phyloP scores from a whole-genome alignment of 441 rosid species.

The Theobroma grandiflorum region DNA sequence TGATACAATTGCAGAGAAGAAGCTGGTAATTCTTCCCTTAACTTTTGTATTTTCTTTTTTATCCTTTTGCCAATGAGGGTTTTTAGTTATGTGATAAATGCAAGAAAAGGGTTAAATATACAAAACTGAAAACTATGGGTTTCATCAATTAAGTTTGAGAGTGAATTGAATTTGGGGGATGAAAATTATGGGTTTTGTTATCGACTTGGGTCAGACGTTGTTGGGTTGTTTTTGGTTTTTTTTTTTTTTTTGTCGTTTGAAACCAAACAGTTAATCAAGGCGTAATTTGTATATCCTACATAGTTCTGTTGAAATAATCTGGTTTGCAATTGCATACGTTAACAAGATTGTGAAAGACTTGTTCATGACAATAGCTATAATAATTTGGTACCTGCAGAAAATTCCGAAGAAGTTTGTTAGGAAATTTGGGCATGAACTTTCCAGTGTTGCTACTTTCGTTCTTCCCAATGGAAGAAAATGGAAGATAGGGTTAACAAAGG shows the following conservation, averaged over 20 bases:
- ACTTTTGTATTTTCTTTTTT: not conserved
- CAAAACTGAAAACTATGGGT: too few species aligned
- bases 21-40: not conserved
- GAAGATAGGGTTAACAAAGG: slow-evolving; percentile 74
- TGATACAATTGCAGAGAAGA: not conserved
- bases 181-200: too few species aligned
- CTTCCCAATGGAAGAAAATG: slow-evolving; percentile 86
- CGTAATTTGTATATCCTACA: too few species aligned
- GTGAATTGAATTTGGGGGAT: too few species aligned
- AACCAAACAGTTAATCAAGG: too few species aligned
- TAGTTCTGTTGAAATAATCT: too few species aligned
- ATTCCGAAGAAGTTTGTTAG: slow-evolving; percentile 83
- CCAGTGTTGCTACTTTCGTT: slow-evolving; percentile 71
- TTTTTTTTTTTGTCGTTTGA: too few species aligned
- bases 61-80: not conserved
- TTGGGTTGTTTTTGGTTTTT: not conserved
- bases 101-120: too few species aligned
- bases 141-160: too few species aligned
- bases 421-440: slow-evolving; percentile 77
- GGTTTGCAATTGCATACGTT: too few species aligned
- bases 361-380: not conserved
- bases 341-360: not conserved
- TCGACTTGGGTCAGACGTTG: too few species aligned
- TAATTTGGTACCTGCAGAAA: slow-evolving; percentile 62
- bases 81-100: not conserved